Conservation (phyloP, 257 asterid genomes). For the Solanum piurae region DNA sequence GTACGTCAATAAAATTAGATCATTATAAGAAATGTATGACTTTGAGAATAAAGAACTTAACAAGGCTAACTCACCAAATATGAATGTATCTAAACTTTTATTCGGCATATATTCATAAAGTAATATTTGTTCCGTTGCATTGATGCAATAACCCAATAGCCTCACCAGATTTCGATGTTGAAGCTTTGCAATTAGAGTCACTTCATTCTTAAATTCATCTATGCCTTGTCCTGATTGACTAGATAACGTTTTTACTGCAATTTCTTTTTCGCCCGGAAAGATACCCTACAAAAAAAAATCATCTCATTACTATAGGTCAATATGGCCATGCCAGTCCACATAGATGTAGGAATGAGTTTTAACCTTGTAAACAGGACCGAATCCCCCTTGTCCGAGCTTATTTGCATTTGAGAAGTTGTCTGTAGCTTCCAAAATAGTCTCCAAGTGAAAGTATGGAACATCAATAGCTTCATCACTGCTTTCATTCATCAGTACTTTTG, state of each 20-base stretch:
- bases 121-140: constrained; percentile 2
- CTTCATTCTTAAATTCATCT: constrained; percentile 14
- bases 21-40: not conserved
- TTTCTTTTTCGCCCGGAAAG: not conserved
- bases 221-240: constrained; percentile 17
- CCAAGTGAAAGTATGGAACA: not conserved
- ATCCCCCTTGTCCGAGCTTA: constrained; percentile 2
- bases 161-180: not conserved
- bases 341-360: no score
- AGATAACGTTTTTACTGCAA: constrained; percentile 21
- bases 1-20: not conserved
- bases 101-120: constrained; percentile 4
- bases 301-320: not conserved
- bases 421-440: not conserved
- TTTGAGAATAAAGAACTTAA: not conserved
- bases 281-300: not conserved
- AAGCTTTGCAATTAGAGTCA: not conserved
- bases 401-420: not conserved
- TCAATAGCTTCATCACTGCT: not conserved
- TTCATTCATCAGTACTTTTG: not conserved
- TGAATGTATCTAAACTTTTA: not conserved
- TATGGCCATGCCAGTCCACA: no score
- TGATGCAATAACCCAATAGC: constrained; percentile 8
- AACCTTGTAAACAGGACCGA: constrained; percentile 8
- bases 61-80: constrained; percentile 3